These are phyloP conservation scores for Zoysia pacifica DNA, from an alignment of 176 grass and related monocot species.

Conservation along the genomic window DNA sequence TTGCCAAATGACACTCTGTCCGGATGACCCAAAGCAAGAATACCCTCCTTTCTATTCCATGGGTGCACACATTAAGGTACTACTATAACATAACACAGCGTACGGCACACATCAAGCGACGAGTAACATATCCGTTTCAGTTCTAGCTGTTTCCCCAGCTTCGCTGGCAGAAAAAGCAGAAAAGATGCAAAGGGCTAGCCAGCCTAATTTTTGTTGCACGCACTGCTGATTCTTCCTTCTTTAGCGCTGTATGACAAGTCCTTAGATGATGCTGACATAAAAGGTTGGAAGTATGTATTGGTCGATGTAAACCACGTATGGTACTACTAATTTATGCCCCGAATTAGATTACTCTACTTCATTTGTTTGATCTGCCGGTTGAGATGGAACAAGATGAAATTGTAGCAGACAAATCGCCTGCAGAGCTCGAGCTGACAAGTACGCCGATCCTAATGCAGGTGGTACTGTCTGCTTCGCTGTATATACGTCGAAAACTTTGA, in stretches of 20 bases:
- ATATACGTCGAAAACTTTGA: conserved; percentile 5
- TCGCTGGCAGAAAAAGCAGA: conserved; percentile 20
- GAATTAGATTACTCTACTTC: neutral
- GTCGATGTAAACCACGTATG: neutral
- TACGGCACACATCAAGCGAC: conserved; percentile 15
- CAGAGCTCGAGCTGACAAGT: conserved; percentile 8
- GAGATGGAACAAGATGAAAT: neutral
- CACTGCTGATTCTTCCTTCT: conserved; percentile 24
- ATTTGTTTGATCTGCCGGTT: conserved; percentile 17
- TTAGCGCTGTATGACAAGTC: conserved; percentile 43
- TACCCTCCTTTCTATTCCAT: conserved; percentile 17
- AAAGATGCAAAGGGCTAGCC: conserved; percentile 14
- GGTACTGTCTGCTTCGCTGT: conserved; percentile 30
- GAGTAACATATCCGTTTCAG: conserved; percentile 20
- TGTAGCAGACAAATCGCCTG: conserved; percentile 11
- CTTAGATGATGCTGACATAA: conserved; percentile 19
- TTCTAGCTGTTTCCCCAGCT: neutral
- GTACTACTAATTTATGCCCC: neutral
- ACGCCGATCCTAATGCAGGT: conserved; percentile 10
- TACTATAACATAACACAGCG: conserved; percentile 1
- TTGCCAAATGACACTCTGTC: conserved; percentile 46
- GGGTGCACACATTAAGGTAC: neutral
- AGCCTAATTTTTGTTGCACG: conserved; percentile 29
- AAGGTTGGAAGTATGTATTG: conserved; percentile 24
- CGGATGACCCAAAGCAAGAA: conserved; percentile 12